Conservation (phyloP, 805 yeast genomes). For the Metschnikowia noctiluminum region DNA sequence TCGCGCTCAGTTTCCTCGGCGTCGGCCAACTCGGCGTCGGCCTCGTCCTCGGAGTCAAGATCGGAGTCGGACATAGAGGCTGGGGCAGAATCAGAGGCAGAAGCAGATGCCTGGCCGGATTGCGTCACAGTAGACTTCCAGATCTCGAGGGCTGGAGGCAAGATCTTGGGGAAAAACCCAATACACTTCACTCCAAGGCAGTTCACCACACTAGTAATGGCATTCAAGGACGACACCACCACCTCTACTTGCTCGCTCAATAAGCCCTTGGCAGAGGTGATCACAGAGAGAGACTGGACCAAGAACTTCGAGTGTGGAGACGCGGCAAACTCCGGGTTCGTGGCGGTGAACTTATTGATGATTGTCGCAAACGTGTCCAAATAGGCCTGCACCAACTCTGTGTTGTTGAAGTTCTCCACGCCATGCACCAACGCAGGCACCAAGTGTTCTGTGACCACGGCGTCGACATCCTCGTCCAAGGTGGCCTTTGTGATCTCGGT, state of each 20-base stretch:
- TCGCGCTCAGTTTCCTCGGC: conserved; percentile 22
- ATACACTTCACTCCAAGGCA: conserved; percentile 82
- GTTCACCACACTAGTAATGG: conserved; percentile 65
- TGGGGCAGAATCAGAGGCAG: neutral
- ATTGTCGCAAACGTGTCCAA: conserved; percentile 64
- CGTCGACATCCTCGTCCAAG: conserved; percentile 43
- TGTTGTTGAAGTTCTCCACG: conserved; percentile 30
- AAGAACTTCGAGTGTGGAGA: conserved; percentile 46
- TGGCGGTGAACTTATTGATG: conserved; percentile 56
- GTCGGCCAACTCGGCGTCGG: conserved; percentile 18
- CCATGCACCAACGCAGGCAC: conserved; percentile 48
- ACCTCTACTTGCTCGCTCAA: conserved; percentile 56
- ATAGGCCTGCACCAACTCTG: conserved; percentile 62
- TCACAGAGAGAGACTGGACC: conserved; percentile 45
- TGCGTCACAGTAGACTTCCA: conserved; percentile 40
- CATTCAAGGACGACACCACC: conserved; percentile 68
- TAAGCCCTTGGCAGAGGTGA: conserved; percentile 52
- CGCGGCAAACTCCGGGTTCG: conserved; percentile 21
- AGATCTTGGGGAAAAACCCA: conserved; percentile 79
- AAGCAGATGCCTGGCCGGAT: neutral
- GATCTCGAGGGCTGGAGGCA: conserved; percentile 67
- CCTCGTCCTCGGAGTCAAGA: conserved; percentile 13
- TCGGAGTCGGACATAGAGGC: conserved; percentile 1
- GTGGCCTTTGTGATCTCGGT: conserved; percentile 51
- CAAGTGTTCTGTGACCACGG: conserved; percentile 49